A percentile compares a stretch with the other conserved stretches of the same genome.
Evolutionary conservation across 2,329 filamentous ascomycete genomes (phyloP).

Genomic region (Albifimbria verrucaria): DNA sequence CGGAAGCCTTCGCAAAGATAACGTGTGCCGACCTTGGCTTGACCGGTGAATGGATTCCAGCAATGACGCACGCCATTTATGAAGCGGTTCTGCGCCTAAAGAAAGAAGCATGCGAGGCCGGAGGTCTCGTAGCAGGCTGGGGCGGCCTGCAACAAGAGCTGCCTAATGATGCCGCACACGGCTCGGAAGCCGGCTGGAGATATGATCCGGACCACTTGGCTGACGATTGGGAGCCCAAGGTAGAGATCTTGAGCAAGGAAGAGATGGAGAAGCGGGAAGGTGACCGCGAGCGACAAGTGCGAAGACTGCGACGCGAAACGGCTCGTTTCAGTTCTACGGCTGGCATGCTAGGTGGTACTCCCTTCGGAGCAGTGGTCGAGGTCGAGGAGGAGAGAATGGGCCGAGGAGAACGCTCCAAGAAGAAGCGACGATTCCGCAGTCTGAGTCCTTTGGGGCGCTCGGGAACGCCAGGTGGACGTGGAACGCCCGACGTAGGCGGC

Average conservation of each 20-base stretch:
- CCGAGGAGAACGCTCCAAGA: constrained; percentile 87
- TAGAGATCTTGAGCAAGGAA: constrained; percentile 82
- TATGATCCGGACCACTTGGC: constrained; percentile 90
- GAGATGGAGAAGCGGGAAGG: constrained; percentile 97
- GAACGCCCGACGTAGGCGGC: constrained; percentile 76
- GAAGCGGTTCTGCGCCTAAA: constrained; percentile 89
- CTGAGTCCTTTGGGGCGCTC: constrained; percentile 72
- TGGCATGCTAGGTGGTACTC: constrained; percentile 74
- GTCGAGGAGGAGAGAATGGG: constrained; percentile 81
- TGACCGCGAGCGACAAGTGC: constrained; percentile 86
- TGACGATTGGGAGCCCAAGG: constrained; percentile 79
- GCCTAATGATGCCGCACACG: constrained; percentile 83
- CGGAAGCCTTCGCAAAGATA: constrained; percentile 86
- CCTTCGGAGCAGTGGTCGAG: constrained; percentile 54
- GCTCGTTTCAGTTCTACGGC: constrained; percentile 86
- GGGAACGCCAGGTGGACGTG: constrained; percentile 64
- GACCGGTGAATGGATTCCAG: constrained; percentile 87
- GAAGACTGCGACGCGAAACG: constrained; percentile 83
- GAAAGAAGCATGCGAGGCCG: constrained; percentile 93
- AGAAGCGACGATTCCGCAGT: constrained; percentile 89
- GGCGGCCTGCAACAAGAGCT: constrained; percentile 61
- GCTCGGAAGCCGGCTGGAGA: constrained; percentile 84
- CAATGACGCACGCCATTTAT: constrained; percentile 94
- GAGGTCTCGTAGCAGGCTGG: constrained; percentile 75
- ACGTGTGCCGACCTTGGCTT: constrained; percentile 92